These are phyloP conservation scores for Raphanus sativus DNA, from an alignment of 345 rosid genomes.

Conservation along the genomic window DNA sequence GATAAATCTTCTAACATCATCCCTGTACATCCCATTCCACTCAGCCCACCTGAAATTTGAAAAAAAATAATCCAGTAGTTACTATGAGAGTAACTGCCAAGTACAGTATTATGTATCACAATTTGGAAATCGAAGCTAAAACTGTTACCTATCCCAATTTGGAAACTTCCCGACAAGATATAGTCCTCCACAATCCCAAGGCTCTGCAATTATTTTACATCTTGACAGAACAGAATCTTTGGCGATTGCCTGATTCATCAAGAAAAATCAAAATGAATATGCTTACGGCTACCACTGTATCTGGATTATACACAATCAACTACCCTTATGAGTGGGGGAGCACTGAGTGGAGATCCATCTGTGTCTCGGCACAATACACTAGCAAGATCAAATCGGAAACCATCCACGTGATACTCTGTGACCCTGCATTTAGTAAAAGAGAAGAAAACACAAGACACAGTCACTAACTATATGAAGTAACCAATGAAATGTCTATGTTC, in stretches of 20 bases:
- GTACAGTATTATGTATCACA: constrained; percentile 67
- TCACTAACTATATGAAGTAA: no score
- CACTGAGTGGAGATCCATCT: constrained; percentile 84
- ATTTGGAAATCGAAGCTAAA: constrained; percentile 55
- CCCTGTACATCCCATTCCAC: constrained; percentile 97
- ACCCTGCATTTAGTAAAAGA: constrained; percentile 52
- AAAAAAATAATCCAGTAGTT: constrained; percentile 19
- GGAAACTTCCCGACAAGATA: constrained; percentile 94
- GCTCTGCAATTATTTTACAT: constrained; percentile 92
- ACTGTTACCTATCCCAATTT: constrained; percentile 84
- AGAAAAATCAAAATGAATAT: constrained; percentile 12
- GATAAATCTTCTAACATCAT: constrained; percentile 75
- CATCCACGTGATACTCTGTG: constrained; percentile 84
- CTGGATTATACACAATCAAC: constrained; percentile 18
- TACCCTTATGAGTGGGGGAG: constrained; percentile 83
- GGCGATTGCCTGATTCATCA: constrained; percentile 69
- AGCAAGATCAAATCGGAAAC: constrained; percentile 94
- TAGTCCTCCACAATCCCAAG: constrained; percentile 98
- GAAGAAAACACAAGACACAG: neutral
- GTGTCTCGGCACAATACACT: constrained; percentile 91
- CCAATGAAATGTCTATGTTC: neutral
- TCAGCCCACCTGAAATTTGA: constrained; percentile 81
- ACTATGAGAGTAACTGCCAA: neutral
- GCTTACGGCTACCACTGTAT: neutral
- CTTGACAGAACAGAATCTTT: constrained; percentile 75